These are phyloP conservation scores for Sphenostylis stenocarpa DNA, from an alignment of 306 rosid genomes.

Conservation along the genomic window DNA sequence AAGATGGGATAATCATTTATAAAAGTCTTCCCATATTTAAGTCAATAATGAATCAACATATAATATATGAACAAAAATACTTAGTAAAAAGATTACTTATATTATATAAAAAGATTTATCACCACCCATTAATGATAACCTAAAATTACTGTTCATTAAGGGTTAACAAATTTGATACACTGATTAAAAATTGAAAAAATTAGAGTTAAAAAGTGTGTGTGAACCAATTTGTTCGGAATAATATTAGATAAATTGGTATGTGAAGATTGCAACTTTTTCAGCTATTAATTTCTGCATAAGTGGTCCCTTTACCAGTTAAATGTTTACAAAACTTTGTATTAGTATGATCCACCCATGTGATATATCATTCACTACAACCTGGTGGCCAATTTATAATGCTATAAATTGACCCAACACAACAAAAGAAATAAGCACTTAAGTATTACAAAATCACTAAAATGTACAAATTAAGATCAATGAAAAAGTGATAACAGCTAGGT, in stretches of 20 bases:
- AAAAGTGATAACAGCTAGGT: background rate
- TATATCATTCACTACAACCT: background rate
- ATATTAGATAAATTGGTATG: background rate
- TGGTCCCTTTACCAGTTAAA: background rate
- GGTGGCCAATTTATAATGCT: background rate
- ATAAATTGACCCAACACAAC: background rate
- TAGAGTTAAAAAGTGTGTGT: too few species aligned
- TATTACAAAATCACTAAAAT: background rate
- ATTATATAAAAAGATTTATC: background rate
- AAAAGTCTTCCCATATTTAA: too few species aligned
- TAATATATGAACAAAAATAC: too few species aligned
- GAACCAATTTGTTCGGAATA: background rate
- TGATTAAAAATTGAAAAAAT: too few species aligned
- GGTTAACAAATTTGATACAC: too few species aligned
- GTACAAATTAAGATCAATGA: background rate
- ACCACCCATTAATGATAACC: background rate
- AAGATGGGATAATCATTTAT: too few species aligned
- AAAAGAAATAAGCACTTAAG: background rate
- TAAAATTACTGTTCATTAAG: too few species aligned
- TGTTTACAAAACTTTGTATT: background rate
- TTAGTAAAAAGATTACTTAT: too few species aligned
- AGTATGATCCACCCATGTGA: background rate
- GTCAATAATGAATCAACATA: too few species aligned
- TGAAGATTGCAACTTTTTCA: background rate
- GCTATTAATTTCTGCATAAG: background rate